Conservation (phyloP, 805 yeast genomes). For the Myxozyma nipponensis region DNA sequence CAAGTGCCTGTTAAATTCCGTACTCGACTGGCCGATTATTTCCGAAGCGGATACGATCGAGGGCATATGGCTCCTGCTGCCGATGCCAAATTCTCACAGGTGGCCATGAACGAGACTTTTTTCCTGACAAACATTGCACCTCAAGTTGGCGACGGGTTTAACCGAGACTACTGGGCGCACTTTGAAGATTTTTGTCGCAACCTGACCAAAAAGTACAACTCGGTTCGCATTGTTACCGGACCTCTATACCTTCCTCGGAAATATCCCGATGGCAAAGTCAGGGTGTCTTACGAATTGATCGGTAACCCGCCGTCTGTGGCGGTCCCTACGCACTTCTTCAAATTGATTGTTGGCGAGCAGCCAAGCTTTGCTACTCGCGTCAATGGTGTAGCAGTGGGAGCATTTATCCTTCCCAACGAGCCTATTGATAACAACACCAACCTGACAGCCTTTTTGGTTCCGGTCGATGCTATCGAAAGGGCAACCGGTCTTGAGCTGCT, state of each 20-base stretch:
- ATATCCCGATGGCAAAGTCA: slow-evolving; percentile 77
- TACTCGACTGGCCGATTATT: slow-evolving; percentile 75
- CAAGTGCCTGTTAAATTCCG: slow-evolving; percentile 71
- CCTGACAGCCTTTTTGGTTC: slow-evolving; percentile 74
- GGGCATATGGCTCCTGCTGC: slow-evolving; percentile 95
- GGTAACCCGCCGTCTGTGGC: slow-evolving; percentile 96
- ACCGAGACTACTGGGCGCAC: slow-evolving; percentile 96
- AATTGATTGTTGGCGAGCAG: slow-evolving; percentile 79
- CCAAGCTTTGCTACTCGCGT: slow-evolving; percentile 41
- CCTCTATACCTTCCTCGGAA: slow-evolving; percentile 83
- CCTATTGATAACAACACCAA: slow-evolving; percentile 67
- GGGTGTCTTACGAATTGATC: slow-evolving; percentile 84
- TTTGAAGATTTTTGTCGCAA: slow-evolving; percentile 84
- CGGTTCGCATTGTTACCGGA: slow-evolving; percentile 87
- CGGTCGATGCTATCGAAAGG: slow-evolving; percentile 82
- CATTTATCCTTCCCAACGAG: slow-evolving; percentile 92
- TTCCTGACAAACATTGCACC: slow-evolving; percentile 88
- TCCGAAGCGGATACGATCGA: slow-evolving; percentile 92
- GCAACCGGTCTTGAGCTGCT: slow-evolving; percentile 79
- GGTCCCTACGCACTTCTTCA: slow-evolving; percentile 96
- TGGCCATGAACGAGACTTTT: slow-evolving; percentile 94
- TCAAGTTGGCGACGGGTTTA: slow-evolving; percentile 96
- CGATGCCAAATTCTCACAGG: slow-evolving; percentile 84
- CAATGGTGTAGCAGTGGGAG: slow-evolving; percentile 52
- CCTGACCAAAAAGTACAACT: slow-evolving; percentile 63